Evolutionary conservation across 177 flowering plant genomes (phyloP), one percentile per base, ranked within the genome.

Genomic region (Vitis hybrid): DNA sequence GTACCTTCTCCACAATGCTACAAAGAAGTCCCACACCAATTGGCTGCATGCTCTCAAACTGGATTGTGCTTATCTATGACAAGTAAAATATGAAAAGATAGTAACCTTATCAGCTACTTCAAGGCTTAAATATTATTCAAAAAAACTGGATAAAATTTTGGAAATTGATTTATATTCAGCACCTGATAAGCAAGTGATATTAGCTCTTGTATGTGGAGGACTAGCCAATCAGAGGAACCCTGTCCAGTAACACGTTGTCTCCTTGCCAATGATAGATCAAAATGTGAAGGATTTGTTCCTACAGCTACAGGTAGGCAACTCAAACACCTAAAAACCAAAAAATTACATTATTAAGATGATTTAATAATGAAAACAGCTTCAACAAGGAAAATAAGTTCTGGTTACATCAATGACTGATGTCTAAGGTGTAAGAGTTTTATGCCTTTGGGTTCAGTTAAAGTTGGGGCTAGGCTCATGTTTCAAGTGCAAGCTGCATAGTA

Each of bases 111-210:
- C 52, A 70, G 21, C 59, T 12, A 60, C 65, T 57, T 27, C 51
- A 51, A 24, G 56, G 55, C 1, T 24, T 18, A 11, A 11, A 48
- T 60, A 3, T 5, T 14, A 24, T 16, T 40, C 62, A 56, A 73
- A 11, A 35, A 13, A 58, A 16, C 3, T 21, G 30, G 50, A 21
- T 11, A 58, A 50, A 14, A 40, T 14, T 52, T 67, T 14, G 30
- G 27, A 8, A 57, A n/a, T 48, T 14, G 8, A 4, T 8, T 27
- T 21, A 60, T 51, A 19, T 65, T 32, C 40, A 72, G 74, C 32
- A 95, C 99, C 99, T 95, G 98, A 81, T 93, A 95, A 56, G 99
- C 99, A 79, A 95, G 87, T 55, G 97, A 88, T 74, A 95, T 83
- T 57, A 95, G 78, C 75, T 93, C 98, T 69, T 91, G 98, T 58